Conservation (phyloP, 495 filamentous ascomycete genomes). For the Penicillium arizonense region DNA sequence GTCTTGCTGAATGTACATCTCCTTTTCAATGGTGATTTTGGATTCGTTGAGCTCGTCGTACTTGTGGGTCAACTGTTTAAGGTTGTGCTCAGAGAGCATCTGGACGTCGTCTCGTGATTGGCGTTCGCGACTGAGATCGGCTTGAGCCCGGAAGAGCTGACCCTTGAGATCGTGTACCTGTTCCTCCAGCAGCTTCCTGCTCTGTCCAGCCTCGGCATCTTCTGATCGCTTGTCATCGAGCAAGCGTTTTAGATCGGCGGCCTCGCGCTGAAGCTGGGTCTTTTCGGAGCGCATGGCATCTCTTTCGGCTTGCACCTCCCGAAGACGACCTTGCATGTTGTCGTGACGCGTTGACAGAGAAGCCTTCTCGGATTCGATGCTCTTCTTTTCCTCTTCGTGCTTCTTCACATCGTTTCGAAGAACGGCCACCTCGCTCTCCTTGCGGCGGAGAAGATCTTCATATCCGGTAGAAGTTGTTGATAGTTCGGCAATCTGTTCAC, state of each 20-base stretch:
- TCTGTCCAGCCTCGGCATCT: slow-evolving; percentile 81
- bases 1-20: slow-evolving; percentile 97
- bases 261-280: slow-evolving; percentile 79
- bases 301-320: slow-evolving; percentile 82
- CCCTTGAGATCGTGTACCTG: slow-evolving; percentile 85
- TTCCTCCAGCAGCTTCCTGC: slow-evolving; percentile 79
- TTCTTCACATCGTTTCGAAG: slow-evolving; percentile 80
- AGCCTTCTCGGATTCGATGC: slow-evolving; percentile 72
- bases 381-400: slow-evolving; percentile 70
- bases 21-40: slow-evolving; percentile 97
- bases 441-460: slow-evolving; percentile 86
- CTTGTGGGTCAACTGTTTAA: slow-evolving; percentile 75
- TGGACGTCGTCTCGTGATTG: slow-evolving; percentile 97
- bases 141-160: slow-evolving; percentile 79
- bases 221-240: slow-evolving; percentile 87
- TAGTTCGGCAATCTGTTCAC: slow-evolving; percentile 82
- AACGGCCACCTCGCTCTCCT: slow-evolving; percentile 89
- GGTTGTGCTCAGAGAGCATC: slow-evolving; percentile 87
- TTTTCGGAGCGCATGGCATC: slow-evolving; percentile 85
- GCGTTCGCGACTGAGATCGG: slow-evolving; percentile 84
- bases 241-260: slow-evolving; percentile 79
- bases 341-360: slow-evolving; percentile 73
- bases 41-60: slow-evolving; percentile 87
- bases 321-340: slow-evolving; percentile 70
- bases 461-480: slow-evolving; percentile 91